These are phyloP conservation scores for Leptomonas seymouri DNA, from an alignment of 208 protist species.

Conservation along the genomic window DNA sequence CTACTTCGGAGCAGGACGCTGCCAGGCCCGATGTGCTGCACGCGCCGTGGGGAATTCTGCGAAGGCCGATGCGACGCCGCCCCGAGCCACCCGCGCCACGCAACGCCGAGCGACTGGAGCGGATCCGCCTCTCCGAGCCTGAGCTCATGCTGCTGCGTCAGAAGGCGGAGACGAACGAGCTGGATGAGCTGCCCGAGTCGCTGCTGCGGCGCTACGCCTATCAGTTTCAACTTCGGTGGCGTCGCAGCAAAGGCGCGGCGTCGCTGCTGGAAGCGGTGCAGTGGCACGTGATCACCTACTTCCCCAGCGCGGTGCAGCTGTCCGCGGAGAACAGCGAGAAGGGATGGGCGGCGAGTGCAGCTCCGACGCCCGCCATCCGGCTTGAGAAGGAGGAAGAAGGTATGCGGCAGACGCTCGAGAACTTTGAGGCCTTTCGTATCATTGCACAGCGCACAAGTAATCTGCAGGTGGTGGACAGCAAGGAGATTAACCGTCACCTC, in stretches of 20 bases:
- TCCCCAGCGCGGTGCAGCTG: slow-evolving; percentile 32
- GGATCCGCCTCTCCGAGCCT: slow-evolving; percentile 55
- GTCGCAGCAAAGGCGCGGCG: slow-evolving; percentile 50
- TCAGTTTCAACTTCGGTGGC: slow-evolving; percentile 84
- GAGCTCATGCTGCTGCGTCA: slow-evolving; percentile 71
- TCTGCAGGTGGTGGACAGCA: slow-evolving; percentile 89
- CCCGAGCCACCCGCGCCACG: slow-evolving; percentile 15
- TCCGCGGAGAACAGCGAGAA: slow-evolving; percentile 1
- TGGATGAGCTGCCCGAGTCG: slow-evolving; percentile 85
- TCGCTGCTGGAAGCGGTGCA: slow-evolving; percentile 81
- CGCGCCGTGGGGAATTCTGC: slow-evolving; percentile 88
- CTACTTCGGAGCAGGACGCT: slow-evolving; percentile 42
- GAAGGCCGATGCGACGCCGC: slow-evolving; percentile 56
- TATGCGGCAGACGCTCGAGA: slow-evolving; percentile 81
- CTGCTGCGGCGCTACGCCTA: slow-evolving; percentile 88
- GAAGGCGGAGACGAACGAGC: slow-evolving; percentile 59
- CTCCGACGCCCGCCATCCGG: slow-evolving; percentile 73
- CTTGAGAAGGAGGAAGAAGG: slow-evolving; percentile 76
- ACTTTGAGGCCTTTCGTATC: slow-evolving; percentile 87
- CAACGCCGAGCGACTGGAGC: slow-evolving; percentile 64
- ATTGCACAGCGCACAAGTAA: slow-evolving; percentile 91
- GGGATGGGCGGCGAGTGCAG: slow-evolving; percentile 1
- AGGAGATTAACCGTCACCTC: slow-evolving; percentile 88
- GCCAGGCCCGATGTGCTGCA: slow-evolving; percentile 67
- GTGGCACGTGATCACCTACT: slow-evolving; percentile 84